phyloP scores from a whole-genome alignment of 768 basidiomycete species.

The Brasilioporus rufonigricans region DNA sequence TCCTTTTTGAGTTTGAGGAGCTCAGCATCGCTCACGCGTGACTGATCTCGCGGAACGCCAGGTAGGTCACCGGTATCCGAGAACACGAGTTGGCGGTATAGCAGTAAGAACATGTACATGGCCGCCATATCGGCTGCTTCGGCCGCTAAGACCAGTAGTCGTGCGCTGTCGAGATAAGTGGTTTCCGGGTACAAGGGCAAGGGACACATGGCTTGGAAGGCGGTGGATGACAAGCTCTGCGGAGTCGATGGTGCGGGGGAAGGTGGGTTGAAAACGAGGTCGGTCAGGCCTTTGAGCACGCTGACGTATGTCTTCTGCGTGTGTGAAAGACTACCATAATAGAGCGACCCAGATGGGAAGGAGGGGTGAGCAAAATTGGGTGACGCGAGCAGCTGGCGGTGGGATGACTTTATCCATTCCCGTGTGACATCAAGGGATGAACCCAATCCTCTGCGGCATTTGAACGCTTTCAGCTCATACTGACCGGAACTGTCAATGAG shows the following conservation, averaged over 20 bases:
- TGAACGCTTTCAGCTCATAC: constrained; percentile 79
- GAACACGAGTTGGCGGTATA: constrained; percentile 72
- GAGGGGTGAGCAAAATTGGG: constrained; percentile 44
- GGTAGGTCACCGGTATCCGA: constrained; percentile 41
- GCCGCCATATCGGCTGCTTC: constrained; percentile 76
- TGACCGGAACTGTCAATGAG: constrained; percentile 75
- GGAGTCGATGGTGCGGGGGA: constrained; percentile 34
- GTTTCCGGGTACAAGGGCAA: constrained; percentile 68
- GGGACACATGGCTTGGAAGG: constrained; percentile 33
- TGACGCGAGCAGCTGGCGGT: constrained; percentile 42
- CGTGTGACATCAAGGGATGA: constrained; percentile 54
- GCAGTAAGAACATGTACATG: constrained; percentile 76
- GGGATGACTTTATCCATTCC: constrained; percentile 61
- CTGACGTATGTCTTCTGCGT: constrained; percentile 47
- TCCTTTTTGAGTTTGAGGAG: constrained; percentile 67
- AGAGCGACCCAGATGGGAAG: constrained; percentile 40
- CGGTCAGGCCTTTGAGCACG: constrained; percentile 57
- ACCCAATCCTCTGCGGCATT: constrained; percentile 47
- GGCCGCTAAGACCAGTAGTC: constrained; percentile 60
- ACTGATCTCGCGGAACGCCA: constrained; percentile 25
- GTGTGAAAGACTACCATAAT: constrained; percentile 45
- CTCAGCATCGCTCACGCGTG: constrained; percentile 50
- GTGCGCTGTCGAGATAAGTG: constrained; percentile 72
- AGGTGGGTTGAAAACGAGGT: constrained; percentile 62
- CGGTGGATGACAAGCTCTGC: constrained; percentile 28